These are phyloP conservation scores for Mycena floridula DNA, from an alignment of 768 basidiomycete species.

Conservation along the genomic window DNA sequence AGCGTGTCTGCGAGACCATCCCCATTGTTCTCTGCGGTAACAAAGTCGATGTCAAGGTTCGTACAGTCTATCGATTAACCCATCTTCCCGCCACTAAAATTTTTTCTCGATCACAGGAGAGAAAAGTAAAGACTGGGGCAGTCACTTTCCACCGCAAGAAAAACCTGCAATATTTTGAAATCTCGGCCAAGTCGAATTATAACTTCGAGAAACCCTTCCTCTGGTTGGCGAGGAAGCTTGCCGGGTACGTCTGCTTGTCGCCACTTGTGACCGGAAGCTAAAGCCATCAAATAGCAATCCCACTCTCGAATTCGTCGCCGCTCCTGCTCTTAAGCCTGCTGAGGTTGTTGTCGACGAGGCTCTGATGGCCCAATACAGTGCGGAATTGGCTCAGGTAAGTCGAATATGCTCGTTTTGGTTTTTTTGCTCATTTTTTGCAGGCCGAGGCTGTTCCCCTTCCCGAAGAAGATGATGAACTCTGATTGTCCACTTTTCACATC, in stretches of 20 bases:
- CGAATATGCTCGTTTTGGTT: constrained; percentile 2
- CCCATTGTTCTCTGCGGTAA: constrained; percentile 99
- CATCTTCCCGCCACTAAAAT: constrained; percentile 5
- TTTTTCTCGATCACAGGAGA: constrained; percentile 63
- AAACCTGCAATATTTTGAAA: constrained; percentile 99
- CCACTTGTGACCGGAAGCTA: not conserved
- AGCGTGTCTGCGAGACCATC: constrained; percentile 99
- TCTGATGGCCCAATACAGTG: constrained; percentile 76
- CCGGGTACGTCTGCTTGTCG: constrained; percentile 58
- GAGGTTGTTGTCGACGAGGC: constrained; percentile 79
- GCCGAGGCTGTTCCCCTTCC: constrained; percentile 93
- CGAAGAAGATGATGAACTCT: constrained; percentile 92
- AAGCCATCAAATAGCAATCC: constrained; percentile 58
- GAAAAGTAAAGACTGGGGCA: constrained; percentile 97
- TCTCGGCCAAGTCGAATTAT: constrained; percentile 99
- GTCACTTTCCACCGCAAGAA: constrained; percentile 99
- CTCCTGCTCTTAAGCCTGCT: constrained; percentile 91
- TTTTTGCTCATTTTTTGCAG: constrained; percentile 26
- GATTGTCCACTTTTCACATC: no score
- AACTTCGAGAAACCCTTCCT: constrained; percentile 99
- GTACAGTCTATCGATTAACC: constrained; percentile 17
- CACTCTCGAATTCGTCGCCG: constrained; percentile 90
- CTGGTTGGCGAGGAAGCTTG: constrained; percentile 97
- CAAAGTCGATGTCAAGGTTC: constrained; percentile 98
- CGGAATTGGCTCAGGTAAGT: constrained; percentile 65